Conservation (phyloP, 1,139 yeast species). For the Blastobotrys capitulatus region DNA sequence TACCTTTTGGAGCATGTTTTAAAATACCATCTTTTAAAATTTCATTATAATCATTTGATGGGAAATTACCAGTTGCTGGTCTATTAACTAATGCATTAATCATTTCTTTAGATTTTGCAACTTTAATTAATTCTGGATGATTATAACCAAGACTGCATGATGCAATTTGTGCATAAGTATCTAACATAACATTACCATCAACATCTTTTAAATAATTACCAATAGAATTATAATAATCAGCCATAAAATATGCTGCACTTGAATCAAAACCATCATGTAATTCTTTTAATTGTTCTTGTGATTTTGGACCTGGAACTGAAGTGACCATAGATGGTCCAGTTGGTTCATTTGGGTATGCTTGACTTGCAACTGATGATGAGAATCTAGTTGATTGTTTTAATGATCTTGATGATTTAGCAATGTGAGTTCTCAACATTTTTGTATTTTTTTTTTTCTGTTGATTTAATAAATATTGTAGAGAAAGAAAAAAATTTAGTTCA, state of each 20-base stretch:
- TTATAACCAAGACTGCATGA: slow-evolving; percentile 77
- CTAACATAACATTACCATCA: slow-evolving; percentile 64
- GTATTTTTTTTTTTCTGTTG: no score
- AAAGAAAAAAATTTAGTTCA: background rate
- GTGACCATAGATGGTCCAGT: slow-evolving; percentile 50
- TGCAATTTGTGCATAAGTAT: slow-evolving; percentile 73
- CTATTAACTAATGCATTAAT: slow-evolving; percentile 64
- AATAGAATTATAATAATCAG: slow-evolving; percentile 59
- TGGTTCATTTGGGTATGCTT: slow-evolving; percentile 57
- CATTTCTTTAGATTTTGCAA: slow-evolving; percentile 61
- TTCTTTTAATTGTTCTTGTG: slow-evolving; percentile 41
- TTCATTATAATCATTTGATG: slow-evolving; percentile 54
- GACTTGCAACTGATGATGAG: background rate
- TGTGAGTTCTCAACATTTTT: slow-evolving; percentile 6
- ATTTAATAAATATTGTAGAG: background rate
- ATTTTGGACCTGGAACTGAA: slow-evolving; percentile 60
- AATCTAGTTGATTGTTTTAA: background rate
- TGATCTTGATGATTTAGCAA: background rate
- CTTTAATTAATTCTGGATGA: slow-evolving; percentile 59
- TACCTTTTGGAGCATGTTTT: slow-evolving; percentile 26
- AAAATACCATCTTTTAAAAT: slow-evolving; percentile 45
- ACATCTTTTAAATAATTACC: slow-evolving; percentile 71
- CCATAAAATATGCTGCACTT: slow-evolving; percentile 61
- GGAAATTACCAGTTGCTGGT: slow-evolving; percentile 75
- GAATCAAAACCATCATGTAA: slow-evolving; percentile 56